phyloP scores from a whole-genome alignment of 2,329 filamentous ascomycete species.

The Nigrospora sphaerica region DNA sequence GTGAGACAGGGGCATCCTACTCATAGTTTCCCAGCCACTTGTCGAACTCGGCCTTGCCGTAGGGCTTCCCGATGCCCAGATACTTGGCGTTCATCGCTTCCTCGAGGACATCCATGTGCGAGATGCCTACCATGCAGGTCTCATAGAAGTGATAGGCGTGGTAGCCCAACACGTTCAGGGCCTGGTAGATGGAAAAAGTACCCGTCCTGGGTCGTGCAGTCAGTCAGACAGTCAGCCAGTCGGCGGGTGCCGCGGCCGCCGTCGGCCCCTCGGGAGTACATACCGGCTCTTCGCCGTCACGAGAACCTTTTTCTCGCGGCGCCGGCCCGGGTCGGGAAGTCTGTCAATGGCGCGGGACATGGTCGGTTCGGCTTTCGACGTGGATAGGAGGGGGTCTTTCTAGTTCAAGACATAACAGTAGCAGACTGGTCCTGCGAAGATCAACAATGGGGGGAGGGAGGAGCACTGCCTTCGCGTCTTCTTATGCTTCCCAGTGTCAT shows the following conservation, averaged over 20 bases:
- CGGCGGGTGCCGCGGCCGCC: neutral
- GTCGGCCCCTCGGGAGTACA: no score
- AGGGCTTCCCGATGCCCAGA: conserved; percentile 10
- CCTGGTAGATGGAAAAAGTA: conserved; percentile 15
- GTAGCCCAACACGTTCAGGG: conserved; percentile 14
- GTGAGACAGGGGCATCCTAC: neutral
- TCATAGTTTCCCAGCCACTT: conserved; percentile 16
- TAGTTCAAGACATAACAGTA: no score
- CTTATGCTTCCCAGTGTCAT: no score
- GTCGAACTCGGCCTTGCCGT: conserved; percentile 15
- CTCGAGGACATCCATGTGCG: conserved; percentile 10
- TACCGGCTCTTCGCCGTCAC: neutral
- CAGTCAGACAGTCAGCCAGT: neutral
- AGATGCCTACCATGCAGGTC: conserved; percentile 4
- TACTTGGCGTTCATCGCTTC: conserved; percentile 14
- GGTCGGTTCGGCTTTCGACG: neutral
- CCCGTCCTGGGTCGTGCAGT: conserved; percentile 8
- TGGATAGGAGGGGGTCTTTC: no score
- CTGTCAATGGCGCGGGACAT: conserved; percentile 13
- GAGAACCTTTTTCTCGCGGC: conserved; percentile 12
- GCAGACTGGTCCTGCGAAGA: no score
- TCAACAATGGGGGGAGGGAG: no score
- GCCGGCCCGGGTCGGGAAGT: conserved; percentile 7
- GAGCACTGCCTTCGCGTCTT: no score
- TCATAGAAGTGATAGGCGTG: conserved; percentile 15